phyloP scores from a whole-genome alignment of 1,284 basidiomycete genomes.

The Meira miltonrushii region DNA sequence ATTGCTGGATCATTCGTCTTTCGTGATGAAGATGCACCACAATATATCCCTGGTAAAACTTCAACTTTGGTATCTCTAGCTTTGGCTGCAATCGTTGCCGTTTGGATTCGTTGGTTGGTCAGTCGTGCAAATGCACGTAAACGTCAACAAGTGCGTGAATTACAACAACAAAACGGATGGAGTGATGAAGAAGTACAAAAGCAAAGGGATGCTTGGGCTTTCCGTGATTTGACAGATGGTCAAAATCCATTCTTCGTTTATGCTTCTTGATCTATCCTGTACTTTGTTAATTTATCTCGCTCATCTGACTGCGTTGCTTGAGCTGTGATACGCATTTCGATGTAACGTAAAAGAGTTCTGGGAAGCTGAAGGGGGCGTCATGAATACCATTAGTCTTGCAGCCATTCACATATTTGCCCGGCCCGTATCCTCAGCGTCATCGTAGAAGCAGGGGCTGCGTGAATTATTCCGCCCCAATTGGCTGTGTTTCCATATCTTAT shows the following conservation, averaged over 20 bases:
- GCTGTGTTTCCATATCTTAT: too few species aligned
- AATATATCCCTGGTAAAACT: conserved; percentile 63
- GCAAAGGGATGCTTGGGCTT: conserved; percentile 62
- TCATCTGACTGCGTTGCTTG: too few species aligned
- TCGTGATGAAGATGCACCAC: conserved; percentile 55
- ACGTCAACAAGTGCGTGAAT: conserved; percentile 54
- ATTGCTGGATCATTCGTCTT: conserved; percentile 43
- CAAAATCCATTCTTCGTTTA: conserved; percentile 51
- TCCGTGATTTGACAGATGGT: conserved; percentile 65
- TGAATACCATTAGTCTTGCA: too few species aligned
- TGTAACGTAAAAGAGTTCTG: too few species aligned
- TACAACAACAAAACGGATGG: conserved; percentile 60
- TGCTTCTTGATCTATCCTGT: conserved; percentile 4
- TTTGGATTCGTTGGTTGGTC: conserved; percentile 61
- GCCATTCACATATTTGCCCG: too few species aligned
- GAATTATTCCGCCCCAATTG: too few species aligned
- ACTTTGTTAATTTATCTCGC: too few species aligned
- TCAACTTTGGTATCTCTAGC: conserved; percentile 63
- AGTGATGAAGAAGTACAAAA: conserved; percentile 60
- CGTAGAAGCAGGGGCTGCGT: too few species aligned
- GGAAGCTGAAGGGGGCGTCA: too few species aligned
- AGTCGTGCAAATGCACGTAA: conserved; percentile 61
- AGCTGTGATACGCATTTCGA: too few species aligned
- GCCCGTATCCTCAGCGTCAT: too few species aligned
- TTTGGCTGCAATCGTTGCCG: conserved; percentile 58